Evolutionary conservation across 169 alveolate genomes (phyloP).

Genomic region (Neospora caninum): DNA sequence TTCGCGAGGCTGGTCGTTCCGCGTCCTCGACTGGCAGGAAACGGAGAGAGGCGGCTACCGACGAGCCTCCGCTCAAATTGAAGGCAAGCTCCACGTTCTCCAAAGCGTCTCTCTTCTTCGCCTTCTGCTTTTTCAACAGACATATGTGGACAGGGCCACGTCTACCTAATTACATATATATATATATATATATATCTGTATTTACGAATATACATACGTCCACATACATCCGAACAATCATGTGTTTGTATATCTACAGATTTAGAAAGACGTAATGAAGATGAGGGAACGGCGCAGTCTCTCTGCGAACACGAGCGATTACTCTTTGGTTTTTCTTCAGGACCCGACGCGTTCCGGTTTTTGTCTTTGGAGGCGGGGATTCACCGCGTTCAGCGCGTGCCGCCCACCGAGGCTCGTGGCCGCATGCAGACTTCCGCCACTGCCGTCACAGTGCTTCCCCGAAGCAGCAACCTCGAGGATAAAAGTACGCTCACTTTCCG

Average conservation of each 20-base stretch:
- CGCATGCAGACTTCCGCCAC: conserved; percentile 90
- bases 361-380: conserved; percentile 79
- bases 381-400: conserved; percentile 91
- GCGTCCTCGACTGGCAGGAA: conserved; percentile 58
- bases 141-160: not conserved
- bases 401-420: conserved; percentile 86
- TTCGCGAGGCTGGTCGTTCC: conserved; percentile 72
- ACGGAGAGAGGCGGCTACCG: conserved; percentile 38
- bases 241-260: no score
- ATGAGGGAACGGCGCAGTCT: no score
- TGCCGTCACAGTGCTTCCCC: conserved; percentile 86
- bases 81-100: not conserved
- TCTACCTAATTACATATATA: not conserved
- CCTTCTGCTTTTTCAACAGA: not conserved
- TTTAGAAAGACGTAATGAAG: no score
- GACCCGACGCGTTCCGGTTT: conserved; percentile 77
- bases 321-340: conserved; percentile 53
- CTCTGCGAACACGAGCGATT: not conserved
- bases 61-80: not conserved
- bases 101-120: not conserved
- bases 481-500: not conserved
- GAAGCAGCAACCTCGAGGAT: conserved; percentile 7
- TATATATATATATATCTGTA: not conserved
- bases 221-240: no score
- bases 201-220: not conserved